A percentile compares a stretch with the other conserved stretches of the same genome.
These are phyloP conservation scores for Lanmaoa rubissima DNA, from an alignment of 768 basidiomycete genomes.

Conservation along the genomic window DNA sequence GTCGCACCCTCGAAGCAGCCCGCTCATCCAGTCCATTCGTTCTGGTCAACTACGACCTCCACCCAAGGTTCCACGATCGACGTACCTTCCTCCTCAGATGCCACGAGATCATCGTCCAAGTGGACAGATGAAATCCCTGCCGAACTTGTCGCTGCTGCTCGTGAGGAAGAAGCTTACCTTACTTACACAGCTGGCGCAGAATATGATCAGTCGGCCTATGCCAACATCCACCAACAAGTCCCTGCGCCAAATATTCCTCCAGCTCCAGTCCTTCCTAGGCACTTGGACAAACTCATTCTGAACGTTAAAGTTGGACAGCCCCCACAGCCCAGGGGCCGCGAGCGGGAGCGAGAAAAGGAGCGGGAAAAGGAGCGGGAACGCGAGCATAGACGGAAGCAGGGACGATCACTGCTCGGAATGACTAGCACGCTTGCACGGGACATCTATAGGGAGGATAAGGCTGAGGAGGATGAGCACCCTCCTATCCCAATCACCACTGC, in stretches of 20 bases:
- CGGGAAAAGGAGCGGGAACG: conserved; percentile 35
- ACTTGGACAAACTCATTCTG: conserved; percentile 91
- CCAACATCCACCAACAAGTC: conserved; percentile 38
- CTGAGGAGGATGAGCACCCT: conserved; percentile 21
- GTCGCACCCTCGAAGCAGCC: conserved; percentile 30
- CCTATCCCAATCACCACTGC: conserved; percentile 38
- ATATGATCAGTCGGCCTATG: conserved; percentile 33
- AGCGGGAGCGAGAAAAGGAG: conserved; percentile 37
- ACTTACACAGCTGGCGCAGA: conserved; percentile 33
- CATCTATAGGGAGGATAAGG: conserved; percentile 22
- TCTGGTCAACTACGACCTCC: conserved; percentile 42
- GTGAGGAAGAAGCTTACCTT: conserved; percentile 80
- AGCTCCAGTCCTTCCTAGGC: conserved; percentile 84
- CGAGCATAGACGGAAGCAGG: conserved; percentile 30
- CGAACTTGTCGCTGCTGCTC: conserved; percentile 75
- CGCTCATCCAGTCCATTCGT: conserved; percentile 35
- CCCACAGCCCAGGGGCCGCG: conserved; percentile 33
- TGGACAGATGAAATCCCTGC: conserved; percentile 85
- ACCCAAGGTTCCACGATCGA: conserved; percentile 33
- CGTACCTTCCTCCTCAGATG: conserved; percentile 24
- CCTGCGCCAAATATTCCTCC: conserved; percentile 81
- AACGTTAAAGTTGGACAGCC: conserved; percentile 47
- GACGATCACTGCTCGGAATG: conserved; percentile 36
- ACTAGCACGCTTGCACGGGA: conserved; percentile 34
- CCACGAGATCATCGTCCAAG: conserved; percentile 31